These are phyloP conservation scores for Chytridium lagenaria DNA, from an alignment of 371 early-diverging fungal species.

Conservation along the genomic window DNA sequence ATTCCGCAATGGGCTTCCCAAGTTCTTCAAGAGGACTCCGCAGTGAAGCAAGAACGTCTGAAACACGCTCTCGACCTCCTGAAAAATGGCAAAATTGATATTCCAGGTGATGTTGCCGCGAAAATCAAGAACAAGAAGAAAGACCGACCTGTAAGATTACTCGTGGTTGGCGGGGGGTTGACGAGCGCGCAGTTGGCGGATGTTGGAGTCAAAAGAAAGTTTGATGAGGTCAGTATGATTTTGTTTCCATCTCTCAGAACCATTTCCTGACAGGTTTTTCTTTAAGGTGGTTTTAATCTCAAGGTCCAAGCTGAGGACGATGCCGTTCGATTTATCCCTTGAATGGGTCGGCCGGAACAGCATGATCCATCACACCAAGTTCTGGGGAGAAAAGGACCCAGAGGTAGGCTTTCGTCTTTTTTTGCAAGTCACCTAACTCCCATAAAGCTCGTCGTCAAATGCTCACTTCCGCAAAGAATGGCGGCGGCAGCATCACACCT, in stretches of 20 bases:
- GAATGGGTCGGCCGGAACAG: constrained; percentile 35
- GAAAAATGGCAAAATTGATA: background rate
- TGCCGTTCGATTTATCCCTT: constrained; percentile 26
- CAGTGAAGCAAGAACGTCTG: background rate
- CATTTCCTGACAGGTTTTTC: background rate
- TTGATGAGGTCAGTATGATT: constrained; percentile 16
- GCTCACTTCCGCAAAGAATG: constrained; percentile 16
- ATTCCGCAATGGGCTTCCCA: constrained; percentile 22
- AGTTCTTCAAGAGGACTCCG: background rate
- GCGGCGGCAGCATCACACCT: constrained; percentile 37
- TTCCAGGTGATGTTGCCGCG: background rate
- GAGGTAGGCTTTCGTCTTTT: background rate
- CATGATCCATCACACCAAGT: constrained; percentile 5
- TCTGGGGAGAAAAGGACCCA: constrained; percentile 29
- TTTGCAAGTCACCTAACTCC: background rate
- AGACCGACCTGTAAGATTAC: background rate
- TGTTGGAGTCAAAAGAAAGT: constrained; percentile 13
- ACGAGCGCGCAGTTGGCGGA: constrained; percentile 31
- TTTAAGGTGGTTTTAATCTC: constrained; percentile 18
- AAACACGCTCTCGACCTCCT: constrained; percentile 22
- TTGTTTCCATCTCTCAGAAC: background rate
- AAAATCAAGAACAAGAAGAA: background rate
- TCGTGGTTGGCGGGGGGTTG: constrained; percentile 31
- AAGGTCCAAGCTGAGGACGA: constrained; percentile 21
- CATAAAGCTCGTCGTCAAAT: constrained; percentile 18